Evolutionary conservation across 179 eudicot species (phyloP).

Genomic region (Nepenthes alata): DNA sequence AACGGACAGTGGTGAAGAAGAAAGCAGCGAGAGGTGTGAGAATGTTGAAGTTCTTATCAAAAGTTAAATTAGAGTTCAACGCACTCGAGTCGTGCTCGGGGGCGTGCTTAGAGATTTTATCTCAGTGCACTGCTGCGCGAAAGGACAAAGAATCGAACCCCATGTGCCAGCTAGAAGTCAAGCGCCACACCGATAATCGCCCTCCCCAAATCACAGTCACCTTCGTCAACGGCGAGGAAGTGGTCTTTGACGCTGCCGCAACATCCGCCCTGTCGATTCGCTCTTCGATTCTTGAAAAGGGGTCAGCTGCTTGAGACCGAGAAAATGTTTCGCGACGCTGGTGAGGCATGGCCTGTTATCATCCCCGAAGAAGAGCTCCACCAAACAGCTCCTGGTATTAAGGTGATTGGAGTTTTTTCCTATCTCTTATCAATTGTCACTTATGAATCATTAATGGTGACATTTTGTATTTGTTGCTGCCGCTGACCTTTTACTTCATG

Average conservation of each 20-base stretch:
- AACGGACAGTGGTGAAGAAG: too few relatives aligned
- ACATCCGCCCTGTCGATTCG: constrained; percentile 65
- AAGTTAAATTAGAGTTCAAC: constrained; percentile 74
- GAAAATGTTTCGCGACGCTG: constrained; percentile 73
- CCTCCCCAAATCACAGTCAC: constrained; percentile 73
- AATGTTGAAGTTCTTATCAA: constrained; percentile 82
- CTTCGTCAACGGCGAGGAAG: constrained; percentile 68
- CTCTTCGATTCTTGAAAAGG: constrained; percentile 51
- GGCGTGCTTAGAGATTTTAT: constrained; percentile 66
- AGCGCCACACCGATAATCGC: constrained; percentile 69
- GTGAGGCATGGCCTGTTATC: constrained; percentile 69
- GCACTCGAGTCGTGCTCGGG: constrained; percentile 67
- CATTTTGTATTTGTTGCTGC: too few relatives aligned
- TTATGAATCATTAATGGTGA: too few relatives aligned
- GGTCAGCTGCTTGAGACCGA: constrained; percentile 63
- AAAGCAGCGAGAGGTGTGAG: not conserved
- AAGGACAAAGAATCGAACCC: constrained; percentile 84
- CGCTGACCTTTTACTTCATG: too few relatives aligned
- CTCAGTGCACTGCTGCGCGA: constrained; percentile 57
- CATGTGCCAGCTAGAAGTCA: constrained; percentile 49
- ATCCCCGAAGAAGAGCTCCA: constrained; percentile 53
- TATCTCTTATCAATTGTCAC: too few relatives aligned
- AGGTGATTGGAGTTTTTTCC: constrained; percentile 26
- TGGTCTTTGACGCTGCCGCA: constrained; percentile 59
- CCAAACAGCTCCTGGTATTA: constrained; percentile 40